These are phyloP conservation scores for Ensete glaucum DNA, from an alignment of 176 grass and related monocot genomes.

Conservation along the genomic window DNA sequence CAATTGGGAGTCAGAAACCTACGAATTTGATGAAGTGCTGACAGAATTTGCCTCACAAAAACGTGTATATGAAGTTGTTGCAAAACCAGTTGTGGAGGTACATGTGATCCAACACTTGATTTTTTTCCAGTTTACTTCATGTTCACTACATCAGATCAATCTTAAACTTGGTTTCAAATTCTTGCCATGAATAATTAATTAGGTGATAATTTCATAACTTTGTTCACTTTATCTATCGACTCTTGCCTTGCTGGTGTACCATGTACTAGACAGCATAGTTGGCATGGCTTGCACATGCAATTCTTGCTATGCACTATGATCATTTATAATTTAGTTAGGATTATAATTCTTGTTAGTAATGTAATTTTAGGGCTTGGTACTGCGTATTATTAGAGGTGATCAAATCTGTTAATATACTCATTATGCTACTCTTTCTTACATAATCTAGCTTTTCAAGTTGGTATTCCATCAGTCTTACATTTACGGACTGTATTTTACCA, in stretches of 20 bases:
- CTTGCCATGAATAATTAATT: no score
- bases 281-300: background rate
- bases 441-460: no score
- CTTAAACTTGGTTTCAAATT: background rate
- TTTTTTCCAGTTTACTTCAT: background rate
- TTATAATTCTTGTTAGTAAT: background rate
- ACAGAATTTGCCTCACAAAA: conserved; percentile 98
- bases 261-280: background rate
- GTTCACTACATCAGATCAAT: background rate
- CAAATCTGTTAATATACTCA: no score
- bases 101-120: background rate
- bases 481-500: no score
- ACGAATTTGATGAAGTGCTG: conserved; percentile 90
- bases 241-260: no score
- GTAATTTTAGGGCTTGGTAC: background rate
- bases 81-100: conserved; percentile 99
- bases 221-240: no score
- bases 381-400: background rate
- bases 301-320: background rate
- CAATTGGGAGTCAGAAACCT: conserved; percentile 97
- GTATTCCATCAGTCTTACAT: no score
- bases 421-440: no score
- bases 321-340: background rate
- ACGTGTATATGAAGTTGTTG: conserved; percentile 97
- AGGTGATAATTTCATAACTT: no score